Conservation (phyloP, 306 rosid genomes). For the Pterocarpus santalinus region DNA sequence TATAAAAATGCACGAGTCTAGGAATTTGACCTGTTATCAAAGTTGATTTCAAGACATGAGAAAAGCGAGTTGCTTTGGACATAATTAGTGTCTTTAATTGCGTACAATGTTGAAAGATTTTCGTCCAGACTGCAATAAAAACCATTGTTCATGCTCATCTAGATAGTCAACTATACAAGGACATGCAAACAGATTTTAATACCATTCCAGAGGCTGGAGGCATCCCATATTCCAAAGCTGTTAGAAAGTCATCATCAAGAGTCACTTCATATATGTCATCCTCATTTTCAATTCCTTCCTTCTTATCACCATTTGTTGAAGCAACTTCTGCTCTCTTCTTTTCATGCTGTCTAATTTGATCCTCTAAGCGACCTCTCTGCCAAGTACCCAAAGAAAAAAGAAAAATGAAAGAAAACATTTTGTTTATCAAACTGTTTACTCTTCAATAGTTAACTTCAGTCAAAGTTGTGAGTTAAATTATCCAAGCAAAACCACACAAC, state of each 20-base stretch:
- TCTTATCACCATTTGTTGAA: constrained; percentile 46
- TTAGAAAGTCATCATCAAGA: constrained; percentile 91
- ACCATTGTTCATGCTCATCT: neutral
- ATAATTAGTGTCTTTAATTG: constrained; percentile 17
- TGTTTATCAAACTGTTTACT: constrained; percentile 31
- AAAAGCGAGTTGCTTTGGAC: constrained; percentile 24
- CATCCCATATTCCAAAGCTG: constrained; percentile 99
- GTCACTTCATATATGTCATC: constrained; percentile 83
- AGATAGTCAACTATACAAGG: constrained; percentile 16
- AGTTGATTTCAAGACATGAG: constrained; percentile 2
- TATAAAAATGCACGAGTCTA: neutral
- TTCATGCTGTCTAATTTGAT: constrained; percentile 88
- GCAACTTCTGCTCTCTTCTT: constrained; percentile 69
- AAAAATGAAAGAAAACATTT: neutral
- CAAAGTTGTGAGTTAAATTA: neutral
- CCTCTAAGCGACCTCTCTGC: constrained; percentile 89
- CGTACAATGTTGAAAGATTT: neutral
- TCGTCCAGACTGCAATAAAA: neutral
- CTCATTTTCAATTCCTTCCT: constrained; percentile 58
- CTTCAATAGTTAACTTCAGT: constrained; percentile 16
- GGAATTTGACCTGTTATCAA: constrained; percentile 7
- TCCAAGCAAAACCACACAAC: constrained; percentile 3
- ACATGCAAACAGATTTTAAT: constrained; percentile 44
- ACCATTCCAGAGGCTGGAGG: constrained; percentile 99
- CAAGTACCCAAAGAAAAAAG: constrained; percentile 36